A percentile compares a stretch with the other conserved stretches of the same genome.
Evolutionary conservation across 2,329 filamentous ascomycete genomes (phyloP).

Genomic region (Diplodia corticola): DNA sequence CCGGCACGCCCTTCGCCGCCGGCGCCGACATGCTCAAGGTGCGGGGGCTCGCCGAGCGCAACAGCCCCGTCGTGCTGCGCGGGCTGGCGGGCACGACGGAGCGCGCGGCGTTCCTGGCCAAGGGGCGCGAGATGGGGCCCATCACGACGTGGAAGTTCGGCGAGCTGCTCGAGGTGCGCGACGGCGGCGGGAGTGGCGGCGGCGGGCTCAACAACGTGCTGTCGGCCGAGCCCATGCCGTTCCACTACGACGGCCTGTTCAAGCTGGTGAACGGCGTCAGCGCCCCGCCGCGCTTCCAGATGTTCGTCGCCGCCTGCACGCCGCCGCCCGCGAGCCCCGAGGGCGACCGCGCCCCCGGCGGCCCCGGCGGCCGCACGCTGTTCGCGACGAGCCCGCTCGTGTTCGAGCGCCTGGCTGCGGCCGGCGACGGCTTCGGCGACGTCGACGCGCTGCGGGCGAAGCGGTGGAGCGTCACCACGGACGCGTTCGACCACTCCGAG

Average conservation of each 20-base stretch:
- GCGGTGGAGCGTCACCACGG: slow-evolving; percentile 54
- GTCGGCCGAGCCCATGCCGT: slow-evolving; percentile 54
- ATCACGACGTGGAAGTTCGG: slow-evolving; percentile 57
- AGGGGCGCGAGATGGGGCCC: slow-evolving; percentile 50
- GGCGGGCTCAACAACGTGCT: slow-evolving; percentile 55
- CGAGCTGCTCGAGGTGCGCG: slow-evolving; percentile 62
- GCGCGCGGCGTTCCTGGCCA: slow-evolving; percentile 48
- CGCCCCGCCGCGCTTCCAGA: slow-evolving; percentile 47
- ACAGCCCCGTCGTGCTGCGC: slow-evolving; percentile 57
- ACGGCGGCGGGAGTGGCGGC: slow-evolving; percentile 55
- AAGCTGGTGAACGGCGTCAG: slow-evolving; percentile 47
- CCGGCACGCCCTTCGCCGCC: slow-evolving; percentile 42
- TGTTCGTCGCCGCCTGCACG: slow-evolving; percentile 54
- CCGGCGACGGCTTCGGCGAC: slow-evolving; percentile 36
- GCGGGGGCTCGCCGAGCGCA: slow-evolving; percentile 49
- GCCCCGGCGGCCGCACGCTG: slow-evolving; percentile 56
- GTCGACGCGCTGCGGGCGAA: slow-evolving; percentile 41
- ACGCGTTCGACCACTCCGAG: slow-evolving; percentile 49
- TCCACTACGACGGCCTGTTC: slow-evolving; percentile 60
- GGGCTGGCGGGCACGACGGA: slow-evolving; percentile 52
- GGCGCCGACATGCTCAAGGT: slow-evolving; percentile 50
- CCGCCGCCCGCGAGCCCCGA: slow-evolving; percentile 51
- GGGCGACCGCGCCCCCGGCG: no score
- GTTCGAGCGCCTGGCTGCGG: slow-evolving; percentile 52
- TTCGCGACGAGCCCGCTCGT: slow-evolving; percentile 55